Evolutionary conservation across 2,329 filamentous ascomycete genomes (phyloP).

Genomic region (Sordariomycetes sp.): DNA sequence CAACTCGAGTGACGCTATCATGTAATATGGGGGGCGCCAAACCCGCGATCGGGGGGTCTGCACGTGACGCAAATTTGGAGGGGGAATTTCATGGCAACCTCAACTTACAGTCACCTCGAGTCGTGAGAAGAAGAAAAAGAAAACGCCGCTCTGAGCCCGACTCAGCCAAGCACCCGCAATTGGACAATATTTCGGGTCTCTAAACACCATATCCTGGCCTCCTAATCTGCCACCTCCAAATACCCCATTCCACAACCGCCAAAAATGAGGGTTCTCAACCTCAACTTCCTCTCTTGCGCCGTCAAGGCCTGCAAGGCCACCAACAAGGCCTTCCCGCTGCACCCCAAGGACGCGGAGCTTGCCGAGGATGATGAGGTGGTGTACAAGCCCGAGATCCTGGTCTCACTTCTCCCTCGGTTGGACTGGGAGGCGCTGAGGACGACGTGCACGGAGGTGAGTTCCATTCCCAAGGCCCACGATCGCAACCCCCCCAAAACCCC

Average conservation of each 20-base stretch:
- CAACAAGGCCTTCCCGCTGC: slow-evolving; percentile 71
- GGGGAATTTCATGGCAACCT: neutral
- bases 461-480: too few species aligned
- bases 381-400: slow-evolving; percentile 65
- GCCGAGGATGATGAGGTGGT: slow-evolving; percentile 76
- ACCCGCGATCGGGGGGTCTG: neutral
- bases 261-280: slow-evolving; percentile 82
- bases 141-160: neutral
- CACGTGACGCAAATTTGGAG: neutral
- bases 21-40: neutral
- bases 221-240: too few species aligned
- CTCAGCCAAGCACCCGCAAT: neutral
- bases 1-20: too few species aligned
- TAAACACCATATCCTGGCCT: neutral
- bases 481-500: too few species aligned
- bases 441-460: slow-evolving; percentile 62
- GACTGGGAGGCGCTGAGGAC: slow-evolving; percentile 75
- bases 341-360: slow-evolving; percentile 84
- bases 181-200: neutral
- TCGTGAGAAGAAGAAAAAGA: neutral
- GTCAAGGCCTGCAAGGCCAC: slow-evolving; percentile 87
- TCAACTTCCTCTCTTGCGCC: slow-evolving; percentile 94
- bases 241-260: neutral
- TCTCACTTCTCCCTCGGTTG: slow-evolving; percentile 73
- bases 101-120: neutral